A percentile compares a stretch with the other conserved stretches of the same genome.
These are phyloP conservation scores for Didymellaceae sp. DNA, from an alignment of 2,329 filamentous ascomycete species.

Conservation along the genomic window DNA sequence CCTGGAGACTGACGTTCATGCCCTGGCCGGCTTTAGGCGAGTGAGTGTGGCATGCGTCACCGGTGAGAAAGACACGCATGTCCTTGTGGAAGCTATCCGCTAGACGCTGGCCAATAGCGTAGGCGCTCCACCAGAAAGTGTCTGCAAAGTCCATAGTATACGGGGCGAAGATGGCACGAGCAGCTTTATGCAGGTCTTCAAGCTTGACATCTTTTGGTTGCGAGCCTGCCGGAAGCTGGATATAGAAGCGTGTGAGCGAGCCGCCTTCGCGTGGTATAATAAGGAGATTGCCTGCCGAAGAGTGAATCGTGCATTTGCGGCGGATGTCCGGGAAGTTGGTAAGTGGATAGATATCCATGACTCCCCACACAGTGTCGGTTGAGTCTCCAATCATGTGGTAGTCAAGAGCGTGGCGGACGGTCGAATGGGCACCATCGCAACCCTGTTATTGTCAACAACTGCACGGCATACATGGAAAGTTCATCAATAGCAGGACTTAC, in stretches of 20 bases:
- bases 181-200: slow-evolving; percentile 60
- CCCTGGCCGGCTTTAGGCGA: slow-evolving; percentile 75
- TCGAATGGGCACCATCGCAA: slow-evolving; percentile 62
- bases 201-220: slow-evolving; percentile 60
- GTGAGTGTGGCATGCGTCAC: slow-evolving; percentile 73
- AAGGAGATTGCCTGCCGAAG: slow-evolving; percentile 54
- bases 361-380: slow-evolving; percentile 64
- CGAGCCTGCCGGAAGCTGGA: slow-evolving; percentile 61
- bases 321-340: slow-evolving; percentile 60
- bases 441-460: slow-evolving; percentile 38
- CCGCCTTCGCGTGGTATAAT: slow-evolving; percentile 62
- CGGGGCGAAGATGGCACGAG: slow-evolving; percentile 60
- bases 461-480: too few species aligned
- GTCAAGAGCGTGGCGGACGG: slow-evolving; percentile 58
- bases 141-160: slow-evolving; percentile 62
- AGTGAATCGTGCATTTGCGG: slow-evolving; percentile 58
- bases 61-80: slow-evolving; percentile 71
- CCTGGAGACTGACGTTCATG: slow-evolving; percentile 67
- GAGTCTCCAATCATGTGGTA: slow-evolving; percentile 66
- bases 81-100: slow-evolving; percentile 72
- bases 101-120: slow-evolving; percentile 73
- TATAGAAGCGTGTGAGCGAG: slow-evolving; percentile 67
- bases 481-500: slow-evolving; percentile 34
- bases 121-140: slow-evolving; percentile 75
- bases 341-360: slow-evolving; percentile 59